Evolutionary conservation across 306 rosid species (phyloP), one percentile per base, ranked within the genome.

Genomic region (Begonia peltatifolia): DNA sequence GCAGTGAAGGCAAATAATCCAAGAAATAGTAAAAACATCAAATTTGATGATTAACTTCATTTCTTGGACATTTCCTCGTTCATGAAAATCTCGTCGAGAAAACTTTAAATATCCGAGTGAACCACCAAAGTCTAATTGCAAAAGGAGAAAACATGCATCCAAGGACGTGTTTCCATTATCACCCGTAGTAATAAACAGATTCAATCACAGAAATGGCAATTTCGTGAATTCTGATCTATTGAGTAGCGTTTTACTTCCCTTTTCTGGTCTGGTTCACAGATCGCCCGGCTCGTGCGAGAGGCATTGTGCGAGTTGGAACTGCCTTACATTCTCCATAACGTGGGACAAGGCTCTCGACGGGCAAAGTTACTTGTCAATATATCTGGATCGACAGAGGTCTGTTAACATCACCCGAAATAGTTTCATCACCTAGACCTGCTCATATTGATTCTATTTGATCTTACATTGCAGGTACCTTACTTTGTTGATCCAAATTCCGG

Each of bases 221-320:
- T 46, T 11, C 12, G 15, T 10, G 13, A 23, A 23, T 25, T 46
- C 3, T 46, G 62, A 20, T 46, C 12, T 46, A 22, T 5, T 22
- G 14, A 46, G 9, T 46, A 7, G 20, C 15, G 0, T 14, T 4
- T 48, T 48, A 13, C 2, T 48, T 46, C 48, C 50, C 14, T 16
- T 10, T 1, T 25, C 44, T 11, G 41, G 2, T 42, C 12, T 50
- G 44, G 57, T 61, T 65, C 60, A 46, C 63, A 88, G 97, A 68
- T 69, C 69, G 88, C 97, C 38, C 63, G 97, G 64, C 71, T 84
- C 66, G 95, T 88, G 44, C 97, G 95, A 9, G 95, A 88, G 68
- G 97, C 97, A 38, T 74, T 88, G n/a, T 88, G 97, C 16, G 97
- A 88, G 60, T 70, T 88, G 77, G 97, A 88, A 75, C 88, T 88